phyloP scores from a whole-genome alignment of 164 flowering plant species.

The Stephania cephalantha region DNA sequence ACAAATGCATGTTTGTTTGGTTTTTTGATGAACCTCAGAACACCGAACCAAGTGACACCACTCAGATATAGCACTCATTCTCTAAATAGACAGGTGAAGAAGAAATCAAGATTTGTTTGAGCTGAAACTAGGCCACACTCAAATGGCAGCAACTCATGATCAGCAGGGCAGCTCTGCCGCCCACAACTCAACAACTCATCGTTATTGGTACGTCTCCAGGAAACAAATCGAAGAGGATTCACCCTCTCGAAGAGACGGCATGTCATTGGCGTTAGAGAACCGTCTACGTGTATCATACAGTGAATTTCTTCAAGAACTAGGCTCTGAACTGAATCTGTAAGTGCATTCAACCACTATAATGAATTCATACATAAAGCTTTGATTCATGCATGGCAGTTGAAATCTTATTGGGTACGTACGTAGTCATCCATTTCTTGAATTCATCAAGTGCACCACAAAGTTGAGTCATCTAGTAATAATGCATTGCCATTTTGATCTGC shows the following conservation, averaged over 20 bases:
- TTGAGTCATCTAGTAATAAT: neutral
- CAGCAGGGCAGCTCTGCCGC: slow-evolving; percentile 26
- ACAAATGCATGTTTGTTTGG: too few relatives aligned
- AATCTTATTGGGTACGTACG: too few relatives aligned
- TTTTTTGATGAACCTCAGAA: neutral
- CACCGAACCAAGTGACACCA: neutral
- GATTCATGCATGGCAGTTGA: too few relatives aligned
- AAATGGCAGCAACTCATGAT: slow-evolving; percentile 9
- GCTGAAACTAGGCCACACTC: too few relatives aligned
- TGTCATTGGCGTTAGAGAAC: neutral
- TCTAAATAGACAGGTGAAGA: slow-evolving; percentile 41
- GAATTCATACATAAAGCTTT: too few relatives aligned
- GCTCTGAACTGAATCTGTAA: neutral
- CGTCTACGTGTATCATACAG: neutral
- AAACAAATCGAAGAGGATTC: slow-evolving; percentile 54
- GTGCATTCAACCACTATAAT: neutral
- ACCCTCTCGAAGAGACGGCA: neutral
- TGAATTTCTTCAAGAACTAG: neutral
- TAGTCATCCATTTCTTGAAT: too few relatives aligned
- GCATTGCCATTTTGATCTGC: neutral
- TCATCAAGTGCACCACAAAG: too few relatives aligned
- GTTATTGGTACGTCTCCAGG: slow-evolving; percentile 61
- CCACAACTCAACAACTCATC: slow-evolving; percentile 41
- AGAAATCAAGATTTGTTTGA: slow-evolving; percentile 20
- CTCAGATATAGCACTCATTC: slow-evolving; percentile 35